Conservation (phyloP, 352 stramenopile species). For the Phytophthora aleatoria region DNA sequence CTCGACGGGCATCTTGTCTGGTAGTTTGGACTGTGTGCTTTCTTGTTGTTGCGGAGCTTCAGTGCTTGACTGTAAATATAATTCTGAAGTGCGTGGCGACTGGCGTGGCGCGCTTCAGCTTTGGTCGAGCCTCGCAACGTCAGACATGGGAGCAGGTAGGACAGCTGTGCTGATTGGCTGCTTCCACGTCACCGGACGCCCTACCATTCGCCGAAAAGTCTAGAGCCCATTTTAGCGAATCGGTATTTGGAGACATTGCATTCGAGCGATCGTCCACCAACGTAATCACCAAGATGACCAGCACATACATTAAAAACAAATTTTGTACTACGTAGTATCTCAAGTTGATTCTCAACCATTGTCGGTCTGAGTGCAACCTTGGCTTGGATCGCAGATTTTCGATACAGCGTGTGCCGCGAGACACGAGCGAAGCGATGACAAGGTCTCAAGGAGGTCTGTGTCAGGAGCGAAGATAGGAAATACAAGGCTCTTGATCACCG, state of each 20-base stretch:
- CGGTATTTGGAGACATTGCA: no score
- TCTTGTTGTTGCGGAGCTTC: conserved; percentile 2
- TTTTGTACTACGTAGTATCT: no score
- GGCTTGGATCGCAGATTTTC: no score
- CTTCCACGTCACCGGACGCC: background rate
- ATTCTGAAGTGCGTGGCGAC: conserved; percentile 29
- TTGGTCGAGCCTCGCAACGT: conserved; percentile 17
- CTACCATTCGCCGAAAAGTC: conserved; percentile 7
- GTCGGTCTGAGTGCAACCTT: no score
- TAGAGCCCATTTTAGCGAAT: conserved; percentile 7
- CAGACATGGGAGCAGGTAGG: conserved; percentile 34
- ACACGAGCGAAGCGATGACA: no score
- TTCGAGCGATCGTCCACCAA: background rate
- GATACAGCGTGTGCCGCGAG: no score
- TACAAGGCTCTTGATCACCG: background rate
- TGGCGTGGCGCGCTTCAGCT: conserved; percentile 17
- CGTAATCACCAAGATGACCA: conserved; percentile 19
- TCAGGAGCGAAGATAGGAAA: background rate
- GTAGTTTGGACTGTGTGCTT: background rate
- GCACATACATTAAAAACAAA: no score
- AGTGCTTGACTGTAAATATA: conserved; percentile 18
- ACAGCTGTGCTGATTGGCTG: conserved; percentile 25
- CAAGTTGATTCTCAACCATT: no score
- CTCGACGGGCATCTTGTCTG: conserved; percentile 35
- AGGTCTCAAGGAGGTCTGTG: background rate